phyloP scores from a whole-genome alignment of 2,329 filamentous ascomycete genomes.

The Monilinia fructigena region DNA sequence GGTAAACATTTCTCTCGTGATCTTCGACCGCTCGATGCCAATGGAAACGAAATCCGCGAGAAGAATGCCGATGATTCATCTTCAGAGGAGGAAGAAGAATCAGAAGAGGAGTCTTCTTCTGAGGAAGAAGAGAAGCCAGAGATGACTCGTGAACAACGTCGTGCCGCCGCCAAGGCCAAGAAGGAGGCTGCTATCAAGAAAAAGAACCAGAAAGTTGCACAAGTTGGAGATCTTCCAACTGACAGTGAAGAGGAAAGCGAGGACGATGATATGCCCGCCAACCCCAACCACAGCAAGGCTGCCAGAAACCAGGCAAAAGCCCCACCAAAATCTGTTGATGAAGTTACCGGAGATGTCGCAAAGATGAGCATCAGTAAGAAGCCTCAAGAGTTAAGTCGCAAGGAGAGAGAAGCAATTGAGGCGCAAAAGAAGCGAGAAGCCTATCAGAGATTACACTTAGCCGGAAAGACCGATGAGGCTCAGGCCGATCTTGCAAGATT shows the following conservation, averaged over 20 bases:
- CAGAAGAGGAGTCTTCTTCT: constrained; percentile 51
- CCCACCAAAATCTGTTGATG: constrained; percentile 46
- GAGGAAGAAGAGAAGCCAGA: constrained; percentile 50
- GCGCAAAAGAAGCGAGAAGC: constrained; percentile 85
- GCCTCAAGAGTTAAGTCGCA: constrained; percentile 57
- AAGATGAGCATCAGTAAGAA: constrained; percentile 50
- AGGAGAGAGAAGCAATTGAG: constrained; percentile 76
- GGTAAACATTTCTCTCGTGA: constrained; percentile 95
- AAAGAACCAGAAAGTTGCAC: constrained; percentile 67
- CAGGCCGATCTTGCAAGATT: constrained; percentile 84
- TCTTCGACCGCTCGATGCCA: constrained; percentile 80
- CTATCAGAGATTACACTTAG: constrained; percentile 87
- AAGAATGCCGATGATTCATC: constrained; percentile 55
- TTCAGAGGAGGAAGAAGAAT: constrained; percentile 52
- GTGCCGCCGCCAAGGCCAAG: constrained; percentile 81
- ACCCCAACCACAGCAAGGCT: constrained; percentile 87
- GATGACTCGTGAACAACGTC: constrained; percentile 82
- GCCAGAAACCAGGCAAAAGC: constrained; percentile 57
- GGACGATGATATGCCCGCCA: constrained; percentile 71
- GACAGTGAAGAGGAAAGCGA: constrained; percentile 60
- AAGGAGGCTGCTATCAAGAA: constrained; percentile 85
- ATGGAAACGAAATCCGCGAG: constrained; percentile 87
- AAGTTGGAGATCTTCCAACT: constrained; percentile 82
- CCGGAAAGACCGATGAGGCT: constrained; percentile 95
- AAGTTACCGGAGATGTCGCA: constrained; percentile 55